A percentile compares a stretch with the other conserved stretches of the same genome.
These are phyloP conservation scores for Tolypocladium amazonense DNA, from an alignment of 2,329 filamentous ascomycete species.

Conservation along the genomic window DNA sequence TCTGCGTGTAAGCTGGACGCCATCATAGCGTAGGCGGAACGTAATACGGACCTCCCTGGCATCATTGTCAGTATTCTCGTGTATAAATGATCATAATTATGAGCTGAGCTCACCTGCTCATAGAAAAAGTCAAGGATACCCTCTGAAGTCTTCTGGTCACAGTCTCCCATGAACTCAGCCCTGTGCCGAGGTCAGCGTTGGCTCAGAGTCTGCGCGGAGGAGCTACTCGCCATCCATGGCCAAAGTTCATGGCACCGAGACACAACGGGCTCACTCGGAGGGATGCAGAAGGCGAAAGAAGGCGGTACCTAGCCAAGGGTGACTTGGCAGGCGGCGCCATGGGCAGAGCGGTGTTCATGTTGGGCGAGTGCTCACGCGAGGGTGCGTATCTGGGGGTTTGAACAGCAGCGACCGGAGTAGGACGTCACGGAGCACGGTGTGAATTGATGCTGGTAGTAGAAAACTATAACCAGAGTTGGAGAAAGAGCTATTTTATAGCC, in stretches of 20 bases:
- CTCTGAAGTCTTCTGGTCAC: constrained; percentile 51
- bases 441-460: neutral
- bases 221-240: constrained; percentile 34
- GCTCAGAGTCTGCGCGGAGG: neutral
- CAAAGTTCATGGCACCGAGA: constrained; percentile 57
- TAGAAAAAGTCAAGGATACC: constrained; percentile 57
- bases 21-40: neutral
- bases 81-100: too few species aligned
- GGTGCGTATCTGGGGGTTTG: neutral
- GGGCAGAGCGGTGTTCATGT: constrained; percentile 13
- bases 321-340: constrained; percentile 42
- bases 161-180: constrained; percentile 50
- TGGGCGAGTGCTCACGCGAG: neutral
- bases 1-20: neutral
- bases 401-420: neutral
- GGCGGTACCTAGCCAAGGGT: constrained; percentile 51
- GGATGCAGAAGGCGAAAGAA: constrained; percentile 54
- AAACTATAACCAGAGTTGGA: neutral
- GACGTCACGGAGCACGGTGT: neutral
- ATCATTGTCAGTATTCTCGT: neutral
- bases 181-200: constrained; percentile 15
- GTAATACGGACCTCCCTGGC: constrained; percentile 14
- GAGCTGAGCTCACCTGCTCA: constrained; percentile 29
- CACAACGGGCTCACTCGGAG: constrained; percentile 58
- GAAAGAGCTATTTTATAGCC: neutral